These are phyloP conservation scores for Globomyces pollinis-pini DNA, from an alignment of 192 early-diverging fungal genomes.

Conservation along the genomic window DNA sequence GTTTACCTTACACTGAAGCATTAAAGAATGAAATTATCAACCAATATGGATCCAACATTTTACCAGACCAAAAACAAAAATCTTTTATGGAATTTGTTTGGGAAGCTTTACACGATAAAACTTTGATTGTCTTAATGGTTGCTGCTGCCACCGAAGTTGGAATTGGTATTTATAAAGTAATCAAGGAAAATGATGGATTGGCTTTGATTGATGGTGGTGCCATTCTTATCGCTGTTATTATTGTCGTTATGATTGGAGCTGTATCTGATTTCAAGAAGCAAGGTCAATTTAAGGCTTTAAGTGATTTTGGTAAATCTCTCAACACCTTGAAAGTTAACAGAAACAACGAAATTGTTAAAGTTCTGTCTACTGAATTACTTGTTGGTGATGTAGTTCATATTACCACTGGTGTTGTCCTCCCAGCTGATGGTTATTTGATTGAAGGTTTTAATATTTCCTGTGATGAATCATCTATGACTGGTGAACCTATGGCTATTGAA, in stretches of 20 bases:
- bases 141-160: constrained; percentile 76
- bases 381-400: constrained; percentile 86
- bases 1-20: constrained; percentile 16
- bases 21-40: neutral
- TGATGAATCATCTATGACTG: constrained; percentile 89
- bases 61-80: constrained; percentile 25
- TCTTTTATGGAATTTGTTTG: constrained; percentile 31
- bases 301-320: constrained; percentile 31
- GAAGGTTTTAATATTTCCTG: constrained; percentile 69
- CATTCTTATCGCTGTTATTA: constrained; percentile 69
- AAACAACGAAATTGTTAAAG: constrained; percentile 61
- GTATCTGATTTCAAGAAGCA: constrained; percentile 64
- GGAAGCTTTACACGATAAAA: constrained; percentile 43
- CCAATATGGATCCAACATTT: constrained; percentile 26
- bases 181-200: constrained; percentile 53
- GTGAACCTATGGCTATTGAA: constrained; percentile 79
- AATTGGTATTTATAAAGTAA: constrained; percentile 78
- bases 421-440: constrained; percentile 85
- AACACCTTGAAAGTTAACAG: constrained; percentile 49
- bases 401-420: constrained; percentile 87
- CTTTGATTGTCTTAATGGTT: constrained; percentile 73
- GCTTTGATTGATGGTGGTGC: constrained; percentile 62
- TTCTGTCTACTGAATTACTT: constrained; percentile 72
- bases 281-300: constrained; percentile 45
- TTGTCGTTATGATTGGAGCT: constrained; percentile 84